Evolutionary conservation across 2,329 filamentous ascomycete genomes (phyloP), one percentile per base, ranked within the genome.

Genomic region (Cercospora sp.): DNA sequence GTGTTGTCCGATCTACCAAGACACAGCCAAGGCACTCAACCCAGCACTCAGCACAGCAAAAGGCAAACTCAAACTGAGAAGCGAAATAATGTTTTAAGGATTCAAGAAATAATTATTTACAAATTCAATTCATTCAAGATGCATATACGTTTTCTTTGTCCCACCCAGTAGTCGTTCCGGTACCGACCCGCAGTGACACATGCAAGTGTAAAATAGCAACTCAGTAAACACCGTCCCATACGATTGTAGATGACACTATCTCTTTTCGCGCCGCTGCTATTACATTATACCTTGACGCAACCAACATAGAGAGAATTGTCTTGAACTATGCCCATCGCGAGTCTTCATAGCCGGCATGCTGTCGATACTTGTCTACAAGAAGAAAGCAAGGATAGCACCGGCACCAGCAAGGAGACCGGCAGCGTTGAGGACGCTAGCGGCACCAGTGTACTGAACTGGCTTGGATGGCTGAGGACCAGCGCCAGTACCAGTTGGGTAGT

Each of bases 371-470:
- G 64, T 62, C 68, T 74, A 75, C 61, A 75, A 59, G 71, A 75
- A 75, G 72, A 75, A 65, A 69, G 73, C 73, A 30, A 71, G 68
- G 57, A 73, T 65, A 64, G 72, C 73, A 68, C 71, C 73, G 42
- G 71, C 64, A 65, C 69, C 72, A 40, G 70, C 69, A 57, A 75
- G 65, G 45, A 72, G 60, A 36, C 72, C 70, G 36, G 67, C 71
- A 36, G 70, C 72, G 64, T 72, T 71, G 63, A 72, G 57, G 31
- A 63, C 65, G 60, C 48, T 63, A 59, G 69, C 72, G n/a, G 69
- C 67, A 53, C 71, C 69, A 42, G 67, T 70, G 72, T 73, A 73
- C 48, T 66, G 68, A 31, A 65, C 61, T 53, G 62, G 62, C 18
- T 36, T 26, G 57, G 28, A 60, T 53, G 63, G 63, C 13, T 28